Base-by-base conservation (phyloP, 1,139 yeast species). In the Sugiyamaella pinicola region DNA sequence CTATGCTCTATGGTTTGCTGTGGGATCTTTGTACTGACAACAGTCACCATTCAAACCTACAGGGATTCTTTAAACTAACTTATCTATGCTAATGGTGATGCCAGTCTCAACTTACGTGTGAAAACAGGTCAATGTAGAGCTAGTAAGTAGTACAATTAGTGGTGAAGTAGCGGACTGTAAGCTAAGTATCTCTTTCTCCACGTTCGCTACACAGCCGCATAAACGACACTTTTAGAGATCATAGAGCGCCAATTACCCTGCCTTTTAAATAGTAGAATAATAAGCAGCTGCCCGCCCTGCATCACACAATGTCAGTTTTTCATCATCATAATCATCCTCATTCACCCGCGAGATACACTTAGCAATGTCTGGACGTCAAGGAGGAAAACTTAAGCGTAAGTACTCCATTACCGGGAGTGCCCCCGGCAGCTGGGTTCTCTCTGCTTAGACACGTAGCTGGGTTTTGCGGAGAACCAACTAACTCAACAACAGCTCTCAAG, bases 351-450 rank as follows among this genome's bases (percentile, higher is more conserved):
- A n/a, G n/a, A 34, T 9, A 24, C 28, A 24, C 9, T 9, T 29
- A 45, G 62, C 48, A 45, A 77, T 77, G 81, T 77, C 81, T 48
- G 79, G 81, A 57, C 69, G 76, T 50, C 76, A 73, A 62, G 76
- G 76, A 52, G 76, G 76, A 51, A 73, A 73, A 61, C 64, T 72
- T 54, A 73, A 73, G 72, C 77, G 79, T 75, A 68, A 54, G 78
- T 70, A 45, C 18, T 13, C 26, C 18, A 7, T n/a, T n/a, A 5
- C 28, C 9, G 28, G 9, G 28, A 9, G 8, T 34, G 48, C 41
- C 33, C 31, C 48, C 40, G 41, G 48, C 41, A 29, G 47, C 47
- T 33, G 47, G 47, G 37, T n/a, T n/a, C n/a, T n/a, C 28, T 15
- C 38, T 18, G 39, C 38, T 28, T 17, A 17, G 35, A 31, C 35